These are phyloP conservation scores for Sarcodon aspratus DNA, from an alignment of 768 basidiomycete genomes.

Conservation along the genomic window DNA sequence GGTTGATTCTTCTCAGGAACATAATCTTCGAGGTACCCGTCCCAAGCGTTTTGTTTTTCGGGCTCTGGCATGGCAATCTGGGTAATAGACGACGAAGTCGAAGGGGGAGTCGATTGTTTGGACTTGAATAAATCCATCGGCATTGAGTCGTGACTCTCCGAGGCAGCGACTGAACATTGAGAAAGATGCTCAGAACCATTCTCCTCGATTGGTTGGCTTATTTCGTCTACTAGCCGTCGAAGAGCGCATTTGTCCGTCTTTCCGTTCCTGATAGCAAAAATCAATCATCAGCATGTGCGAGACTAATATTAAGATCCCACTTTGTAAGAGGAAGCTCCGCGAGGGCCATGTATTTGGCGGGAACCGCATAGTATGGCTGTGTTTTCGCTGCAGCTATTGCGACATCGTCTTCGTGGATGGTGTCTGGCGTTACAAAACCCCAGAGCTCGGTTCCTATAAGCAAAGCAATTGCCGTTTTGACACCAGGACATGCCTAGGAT, in stretches of 20 bases:
- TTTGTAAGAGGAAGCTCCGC: slow-evolving; percentile 39
- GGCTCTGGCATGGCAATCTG: no score
- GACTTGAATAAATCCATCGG: no score
- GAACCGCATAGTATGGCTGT: slow-evolving; percentile 52
- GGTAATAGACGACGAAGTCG: no score
- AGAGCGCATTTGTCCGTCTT: slow-evolving; percentile 40
- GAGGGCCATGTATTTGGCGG: slow-evolving; percentile 31
- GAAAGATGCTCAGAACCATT: no score
- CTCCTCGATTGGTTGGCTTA: no score
- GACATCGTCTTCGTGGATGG: slow-evolving; percentile 25
- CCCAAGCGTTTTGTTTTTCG: slow-evolving; percentile 20
- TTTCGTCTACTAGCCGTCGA: slow-evolving; percentile 16
- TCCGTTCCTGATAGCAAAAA: slow-evolving; percentile 10
- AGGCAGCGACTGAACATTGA: no score
- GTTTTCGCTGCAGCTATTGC: slow-evolving; percentile 33
- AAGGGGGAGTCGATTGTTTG: no score
- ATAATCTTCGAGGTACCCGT: slow-evolving; percentile 37
- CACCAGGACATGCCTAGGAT: slow-evolving; percentile 27
- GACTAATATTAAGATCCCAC: slow-evolving; percentile 13
- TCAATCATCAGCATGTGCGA: background rate
- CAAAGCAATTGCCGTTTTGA: slow-evolving; percentile 36
- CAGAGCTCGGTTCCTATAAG: slow-evolving; percentile 41
- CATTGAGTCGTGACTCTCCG: no score
- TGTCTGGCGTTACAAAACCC: slow-evolving; percentile 39
- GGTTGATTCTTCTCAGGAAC: slow-evolving; percentile 40